Percentiles rank a stretch among this genome's conserved stretches.
These are phyloP conservation scores for Diplodia sapinea DNA, from an alignment of 2,329 filamentous ascomycete species.

Conservation along the genomic window DNA sequence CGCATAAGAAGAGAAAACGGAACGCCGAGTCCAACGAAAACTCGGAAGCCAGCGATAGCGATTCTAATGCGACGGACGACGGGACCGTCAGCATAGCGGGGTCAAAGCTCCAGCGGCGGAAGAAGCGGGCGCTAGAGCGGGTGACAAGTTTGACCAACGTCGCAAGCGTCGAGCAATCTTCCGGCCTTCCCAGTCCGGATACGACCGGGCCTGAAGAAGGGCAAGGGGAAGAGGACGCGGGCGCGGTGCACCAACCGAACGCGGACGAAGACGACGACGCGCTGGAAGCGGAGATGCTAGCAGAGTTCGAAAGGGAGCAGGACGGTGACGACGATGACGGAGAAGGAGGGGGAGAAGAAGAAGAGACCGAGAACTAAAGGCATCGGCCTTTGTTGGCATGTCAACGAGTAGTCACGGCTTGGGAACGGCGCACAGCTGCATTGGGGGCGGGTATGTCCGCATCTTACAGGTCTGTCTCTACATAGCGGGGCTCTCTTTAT, in stretches of 20 bases:
- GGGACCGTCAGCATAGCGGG: conserved; percentile 37
- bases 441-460: conserved; percentile 9
- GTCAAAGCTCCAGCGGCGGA: conserved; percentile 54
- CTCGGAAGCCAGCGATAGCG: conserved; percentile 51
- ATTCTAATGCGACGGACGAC: conserved; percentile 39
- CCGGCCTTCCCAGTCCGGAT: conserved; percentile 49
- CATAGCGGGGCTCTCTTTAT: conserved; percentile 14
- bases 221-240: conserved; percentile 52
- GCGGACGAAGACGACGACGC: conserved; percentile 62
- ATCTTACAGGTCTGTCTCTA: neutral
- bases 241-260: conserved; percentile 39
- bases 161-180: conserved; percentile 47
- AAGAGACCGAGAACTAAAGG: neutral
- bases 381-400: neutral
- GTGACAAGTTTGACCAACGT: conserved; percentile 56
- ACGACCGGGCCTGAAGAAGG: conserved; percentile 49
- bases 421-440: neutral
- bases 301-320: conserved; percentile 46
- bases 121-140: conserved; percentile 55
- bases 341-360: neutral
- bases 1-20: conserved; percentile 47
- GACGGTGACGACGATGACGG: conserved; percentile 34
- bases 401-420: neutral
- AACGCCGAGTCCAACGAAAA: conserved; percentile 40
- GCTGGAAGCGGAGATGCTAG: conserved; percentile 54